phyloP scores from a whole-genome alignment of 371 early-diverging fungal genomes.

The Rhizomucor pusillus region DNA sequence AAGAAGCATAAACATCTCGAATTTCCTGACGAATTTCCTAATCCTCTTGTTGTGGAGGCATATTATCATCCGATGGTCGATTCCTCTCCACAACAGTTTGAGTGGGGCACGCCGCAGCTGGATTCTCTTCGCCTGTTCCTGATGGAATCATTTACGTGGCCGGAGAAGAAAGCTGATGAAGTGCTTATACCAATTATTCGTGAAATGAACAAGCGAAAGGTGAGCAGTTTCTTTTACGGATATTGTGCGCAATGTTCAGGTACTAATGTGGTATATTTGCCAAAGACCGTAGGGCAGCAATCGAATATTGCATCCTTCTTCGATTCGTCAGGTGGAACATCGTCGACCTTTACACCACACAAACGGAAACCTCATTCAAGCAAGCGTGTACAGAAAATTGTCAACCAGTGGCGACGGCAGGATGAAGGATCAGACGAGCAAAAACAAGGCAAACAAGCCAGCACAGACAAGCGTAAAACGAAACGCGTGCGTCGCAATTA shows the following conservation, averaged over 20 bases:
- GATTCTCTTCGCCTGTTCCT: constrained; percentile 68
- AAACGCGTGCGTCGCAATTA: no score
- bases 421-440: background rate
- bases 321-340: constrained; percentile 22
- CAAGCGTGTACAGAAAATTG: constrained; percentile 28
- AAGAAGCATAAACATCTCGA: constrained; percentile 50
- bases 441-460: background rate
- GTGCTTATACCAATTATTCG: constrained; percentile 78
- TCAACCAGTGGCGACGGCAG: constrained; percentile 6
- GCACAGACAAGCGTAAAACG: background rate
- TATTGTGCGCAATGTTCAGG: background rate
- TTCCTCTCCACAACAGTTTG: constrained; percentile 57
- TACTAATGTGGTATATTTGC: background rate
- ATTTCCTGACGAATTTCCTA: constrained; percentile 78
- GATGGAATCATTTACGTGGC: constrained; percentile 45
- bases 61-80: constrained; percentile 84
- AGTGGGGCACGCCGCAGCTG: constrained; percentile 86
- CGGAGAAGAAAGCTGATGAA: constrained; percentile 49
- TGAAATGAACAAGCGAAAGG: constrained; percentile 58
- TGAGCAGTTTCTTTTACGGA: constrained; percentile 7
- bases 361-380: constrained; percentile 23
- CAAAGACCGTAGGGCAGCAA: constrained; percentile 24
- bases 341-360: constrained; percentile 9
- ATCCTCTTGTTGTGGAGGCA: constrained; percentile 71
- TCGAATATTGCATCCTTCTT: constrained; percentile 38